Percentiles rank a stretch among this genome's conserved stretches.
Evolutionary conservation across 768 basidiomycete species (phyloP).

Genomic region (Pholiota molesta): DNA sequence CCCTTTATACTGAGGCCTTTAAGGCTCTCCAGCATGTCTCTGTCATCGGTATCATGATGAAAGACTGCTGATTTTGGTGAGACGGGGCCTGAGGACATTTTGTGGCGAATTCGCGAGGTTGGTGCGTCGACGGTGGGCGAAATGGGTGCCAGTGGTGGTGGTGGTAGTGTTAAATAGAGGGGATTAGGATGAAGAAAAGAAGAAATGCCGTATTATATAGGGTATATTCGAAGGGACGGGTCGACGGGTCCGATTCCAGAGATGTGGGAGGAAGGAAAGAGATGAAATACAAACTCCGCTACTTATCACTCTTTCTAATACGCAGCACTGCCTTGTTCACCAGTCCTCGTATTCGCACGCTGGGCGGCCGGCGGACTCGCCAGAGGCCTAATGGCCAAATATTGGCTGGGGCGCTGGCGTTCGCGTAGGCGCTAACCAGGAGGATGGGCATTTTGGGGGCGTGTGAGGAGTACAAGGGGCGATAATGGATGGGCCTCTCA

Average conservation of each 20-base stretch:
- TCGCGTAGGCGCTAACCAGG: neutral
- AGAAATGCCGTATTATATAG: constrained; percentile 24
- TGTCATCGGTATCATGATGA: constrained; percentile 21
- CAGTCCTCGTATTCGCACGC: constrained; percentile 26
- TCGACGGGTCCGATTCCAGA: constrained; percentile 15
- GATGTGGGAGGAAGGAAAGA: constrained; percentile 26
- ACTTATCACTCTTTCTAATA: constrained; percentile 24
- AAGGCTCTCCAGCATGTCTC: constrained; percentile 30
- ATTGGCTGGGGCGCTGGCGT: neutral
- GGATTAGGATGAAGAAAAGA: constrained; percentile 11
- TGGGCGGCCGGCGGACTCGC: constrained; percentile 13
- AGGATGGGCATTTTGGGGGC: neutral
- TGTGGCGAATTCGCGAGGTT: constrained; percentile 10
- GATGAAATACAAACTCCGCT: constrained; percentile 32
- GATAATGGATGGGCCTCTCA: neutral
- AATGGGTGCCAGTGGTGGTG: constrained; percentile 8
- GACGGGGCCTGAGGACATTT: constrained; percentile 16
- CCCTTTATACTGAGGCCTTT: constrained; percentile 31
- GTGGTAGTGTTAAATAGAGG: neutral
- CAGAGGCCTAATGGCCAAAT: neutral
- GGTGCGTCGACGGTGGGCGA: constrained; percentile 14
- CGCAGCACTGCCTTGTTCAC: constrained; percentile 29
- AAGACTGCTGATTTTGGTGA: constrained; percentile 19
- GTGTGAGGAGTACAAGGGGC: constrained; percentile 8
- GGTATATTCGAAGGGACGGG: constrained; percentile 19